Conservation (phyloP, 805 yeast species). For the Candida tallmaniae region DNA sequence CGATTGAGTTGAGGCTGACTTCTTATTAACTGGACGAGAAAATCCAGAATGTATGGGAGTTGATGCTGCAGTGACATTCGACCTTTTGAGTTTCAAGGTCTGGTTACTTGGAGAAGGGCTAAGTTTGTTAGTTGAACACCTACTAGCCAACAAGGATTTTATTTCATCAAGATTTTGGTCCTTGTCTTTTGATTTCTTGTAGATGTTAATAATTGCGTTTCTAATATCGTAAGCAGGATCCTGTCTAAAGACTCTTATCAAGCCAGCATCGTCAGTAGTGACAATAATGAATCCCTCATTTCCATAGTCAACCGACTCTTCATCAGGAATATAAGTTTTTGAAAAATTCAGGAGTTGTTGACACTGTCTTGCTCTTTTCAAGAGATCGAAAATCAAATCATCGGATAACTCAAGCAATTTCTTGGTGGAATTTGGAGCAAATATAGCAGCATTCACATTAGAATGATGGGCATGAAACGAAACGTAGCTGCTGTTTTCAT, state of each 20-base stretch:
- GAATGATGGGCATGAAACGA: constrained; percentile 75
- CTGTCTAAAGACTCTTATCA: constrained; percentile 72
- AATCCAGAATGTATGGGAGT: no score
- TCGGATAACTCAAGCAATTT: constrained; percentile 66
- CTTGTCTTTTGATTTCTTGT: constrained; percentile 10
- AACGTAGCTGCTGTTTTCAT: constrained; percentile 58
- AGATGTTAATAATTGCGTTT: constrained; percentile 16
- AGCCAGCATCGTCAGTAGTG: constrained; percentile 71
- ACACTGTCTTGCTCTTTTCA: constrained; percentile 19
- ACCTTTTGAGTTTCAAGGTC: no score
- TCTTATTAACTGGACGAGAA: no score
- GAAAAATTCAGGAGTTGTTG: constrained; percentile 3
- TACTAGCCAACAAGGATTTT: no score
- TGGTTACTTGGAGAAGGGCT: no score
- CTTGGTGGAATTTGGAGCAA: constrained; percentile 71
- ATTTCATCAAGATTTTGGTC: no score
- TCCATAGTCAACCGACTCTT: constrained; percentile 8
- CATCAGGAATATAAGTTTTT: constrained; percentile 4
- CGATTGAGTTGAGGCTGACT: no score
- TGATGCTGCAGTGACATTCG: no score
- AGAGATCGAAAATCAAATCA: constrained; percentile 71
- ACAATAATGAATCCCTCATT: constrained; percentile 52
- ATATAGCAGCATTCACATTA: constrained; percentile 66
- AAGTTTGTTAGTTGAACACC: no score
- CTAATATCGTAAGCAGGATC: constrained; percentile 56